These are phyloP conservation scores for Venturiaceae sp. DNA, from an alignment of 2,329 filamentous ascomycete genomes.

Conservation along the genomic window DNA sequence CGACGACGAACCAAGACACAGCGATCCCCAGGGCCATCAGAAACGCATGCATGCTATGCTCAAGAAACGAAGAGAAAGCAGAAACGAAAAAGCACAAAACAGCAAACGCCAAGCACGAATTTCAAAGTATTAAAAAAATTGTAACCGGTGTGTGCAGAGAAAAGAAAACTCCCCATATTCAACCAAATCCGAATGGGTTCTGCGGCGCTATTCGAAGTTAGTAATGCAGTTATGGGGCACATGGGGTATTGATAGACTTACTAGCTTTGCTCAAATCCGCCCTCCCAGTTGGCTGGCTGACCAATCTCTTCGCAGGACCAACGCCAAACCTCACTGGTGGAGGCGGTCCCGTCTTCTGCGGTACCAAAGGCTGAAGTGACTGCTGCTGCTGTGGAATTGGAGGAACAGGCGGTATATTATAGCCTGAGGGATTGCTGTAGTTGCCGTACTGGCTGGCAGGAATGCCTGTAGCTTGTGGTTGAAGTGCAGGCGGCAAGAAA, in stretches of 20 bases:
- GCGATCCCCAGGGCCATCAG: background rate
- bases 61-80: background rate
- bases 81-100: conserved; percentile 23
- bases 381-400: conserved; percentile 49
- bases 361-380: conserved; percentile 52
- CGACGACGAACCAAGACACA: too few species aligned
- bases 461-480: conserved; percentile 37
- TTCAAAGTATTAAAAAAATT: background rate
- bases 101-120: background rate
- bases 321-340: conserved; percentile 87
- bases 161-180: background rate
- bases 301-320: conserved; percentile 61
- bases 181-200: conserved; percentile 58
- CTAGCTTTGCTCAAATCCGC: conserved; percentile 92
- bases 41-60: background rate
- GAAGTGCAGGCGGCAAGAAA: conserved; percentile 35
- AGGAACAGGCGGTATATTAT: conserved; percentile 41
- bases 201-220: conserved; percentile 43
- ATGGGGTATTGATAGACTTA: conserved; percentile 47
- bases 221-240: conserved; percentile 2
- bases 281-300: conserved; percentile 79
- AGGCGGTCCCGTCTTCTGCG: conserved; percentile 76
- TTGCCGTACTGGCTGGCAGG: conserved; percentile 37
- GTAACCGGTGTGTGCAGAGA: background rate
- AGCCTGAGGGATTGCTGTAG: conserved; percentile 31